Conservation (phyloP, 345 rosid species). For the Psidium guajava region DNA sequence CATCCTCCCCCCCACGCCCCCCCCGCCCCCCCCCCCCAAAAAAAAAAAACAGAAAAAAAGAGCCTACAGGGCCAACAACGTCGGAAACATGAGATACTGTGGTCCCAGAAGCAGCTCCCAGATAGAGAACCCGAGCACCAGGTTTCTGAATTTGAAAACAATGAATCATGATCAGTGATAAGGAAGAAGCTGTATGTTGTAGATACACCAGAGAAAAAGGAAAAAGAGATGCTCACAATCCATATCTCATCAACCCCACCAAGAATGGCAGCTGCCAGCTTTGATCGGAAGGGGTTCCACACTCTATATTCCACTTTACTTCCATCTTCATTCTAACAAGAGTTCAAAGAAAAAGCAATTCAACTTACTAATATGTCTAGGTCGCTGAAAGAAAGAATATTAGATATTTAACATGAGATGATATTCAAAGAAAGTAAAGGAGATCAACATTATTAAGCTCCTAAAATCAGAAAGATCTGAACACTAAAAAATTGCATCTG, state of each 20-base stretch:
- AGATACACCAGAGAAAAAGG: not conserved
- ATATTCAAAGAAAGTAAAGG: not conserved
- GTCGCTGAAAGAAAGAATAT: not conserved
- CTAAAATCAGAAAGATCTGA: not conserved
- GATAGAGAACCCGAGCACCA: slow-evolving; percentile 90
- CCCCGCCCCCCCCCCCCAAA: no score
- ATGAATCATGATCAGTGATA: not conserved
- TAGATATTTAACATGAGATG: not conserved
- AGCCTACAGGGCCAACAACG: slow-evolving; percentile 89
- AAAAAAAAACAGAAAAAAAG: not conserved
- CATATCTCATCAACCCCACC: slow-evolving; percentile 96
- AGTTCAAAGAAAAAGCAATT: not conserved
- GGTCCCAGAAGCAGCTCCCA: slow-evolving; percentile 99
- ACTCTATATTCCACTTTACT: slow-evolving; percentile 84
- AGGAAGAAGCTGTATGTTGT: not conserved
- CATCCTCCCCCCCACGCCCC: no score
- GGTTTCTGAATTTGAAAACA: slow-evolving; percentile 53
- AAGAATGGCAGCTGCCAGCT: slow-evolving; percentile 92
- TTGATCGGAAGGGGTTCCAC: slow-evolving; percentile 98
- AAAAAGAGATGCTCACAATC: slow-evolving; percentile 45
- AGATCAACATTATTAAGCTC: not conserved
- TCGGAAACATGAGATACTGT: slow-evolving; percentile 99
- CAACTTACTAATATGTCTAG: not conserved
- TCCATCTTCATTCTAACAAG: slow-evolving; percentile 62
- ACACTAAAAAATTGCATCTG: not conserved